Conservation (phyloP, 805 yeast genomes). For the Pichia ethanolica region DNA sequence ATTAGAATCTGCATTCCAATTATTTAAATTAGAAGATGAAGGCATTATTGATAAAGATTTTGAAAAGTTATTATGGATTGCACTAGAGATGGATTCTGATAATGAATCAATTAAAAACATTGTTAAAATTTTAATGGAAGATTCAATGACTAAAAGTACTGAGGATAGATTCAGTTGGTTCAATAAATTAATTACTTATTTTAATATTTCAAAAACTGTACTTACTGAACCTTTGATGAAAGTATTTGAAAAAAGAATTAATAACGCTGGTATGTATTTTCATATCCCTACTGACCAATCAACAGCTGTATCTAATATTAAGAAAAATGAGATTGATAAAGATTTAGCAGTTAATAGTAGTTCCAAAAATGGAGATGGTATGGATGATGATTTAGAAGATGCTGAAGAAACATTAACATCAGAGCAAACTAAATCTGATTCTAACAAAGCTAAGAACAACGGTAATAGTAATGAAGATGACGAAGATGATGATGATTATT, state of each 20-base stretch:
- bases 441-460: background rate
- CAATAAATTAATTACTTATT: slow-evolving; percentile 20
- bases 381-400: slow-evolving; percentile 17
- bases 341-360: background rate
- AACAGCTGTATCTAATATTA: background rate
- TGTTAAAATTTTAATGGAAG: slow-evolving; percentile 18
- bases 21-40: slow-evolving; percentile 19
- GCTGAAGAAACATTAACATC: slow-evolving; percentile 9
- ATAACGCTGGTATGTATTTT: slow-evolving; percentile 26
- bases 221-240: slow-evolving; percentile 19
- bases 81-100: slow-evolving; percentile 23
- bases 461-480: slow-evolving; percentile 6
- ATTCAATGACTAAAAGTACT: slow-evolving; percentile 7
- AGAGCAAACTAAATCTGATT: slow-evolving; percentile 5
- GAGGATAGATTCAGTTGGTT: slow-evolving; percentile 23
- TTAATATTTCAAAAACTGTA: slow-evolving; percentile 20
- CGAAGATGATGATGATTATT: slow-evolving; percentile 6
- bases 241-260: slow-evolving; percentile 23
- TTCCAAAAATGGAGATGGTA: slow-evolving; percentile 18
- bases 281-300: slow-evolving; percentile 8
- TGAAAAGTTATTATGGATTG: slow-evolving; percentile 25
- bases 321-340: background rate
- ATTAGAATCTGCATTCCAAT: slow-evolving; percentile 24
- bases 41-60: slow-evolving; percentile 14
- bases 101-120: slow-evolving; percentile 16